Base-by-base conservation (phyloP, 208 protist species). In the Tetramitus jugosus region DNA sequence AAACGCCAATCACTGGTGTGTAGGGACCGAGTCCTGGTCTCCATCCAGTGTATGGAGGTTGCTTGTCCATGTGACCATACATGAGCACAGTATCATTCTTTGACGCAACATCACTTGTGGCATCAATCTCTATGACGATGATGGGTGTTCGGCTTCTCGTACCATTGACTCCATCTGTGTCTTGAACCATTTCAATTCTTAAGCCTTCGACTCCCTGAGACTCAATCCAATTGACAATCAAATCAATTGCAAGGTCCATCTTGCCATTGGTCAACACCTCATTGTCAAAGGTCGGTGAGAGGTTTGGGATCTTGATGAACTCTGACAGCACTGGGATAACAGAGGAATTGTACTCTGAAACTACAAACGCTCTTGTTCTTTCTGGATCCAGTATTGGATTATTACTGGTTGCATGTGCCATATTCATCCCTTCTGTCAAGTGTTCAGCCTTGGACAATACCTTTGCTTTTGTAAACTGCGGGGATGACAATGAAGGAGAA, bases 41-140 rank as follows among this genome's bases (percentile, higher is more conserved):
- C 95, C 95, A 98, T 33, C n/a, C 60, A 39, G 83, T 88, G 53
- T 96, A 81, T 40, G 94, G 94, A 39, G 95, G 95, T 88, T 97
- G 93, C 85, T 97, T 97, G 82, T 98, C 95, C 88, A 97, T 92
- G 80, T 98, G 95, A 53, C 94, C 95, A 84, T 98, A 98, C 79
- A 97, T 89, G 23, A 98, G 84, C 46, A 95, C 49, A 56, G 49
- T n/a, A n/a, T n/a, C n/a, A n/a, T n/a, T n/a, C n/a, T n/a, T 56
- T 56, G 49, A 20, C 14, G 49, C 49, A 26, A 10, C 49, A 26
- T 78, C 74, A 20, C 42, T 71, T n/a, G 88, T 91, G 20, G 85
- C 89, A 23, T 77, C 82, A 78, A 95, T 86, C 65, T 94, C 90
- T 33, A 93, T 75, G 56, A 94, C 76, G 14, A 96, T 81, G 64